Percentiles rank a stretch among this genome's conserved stretches.
These are phyloP conservation scores for Cercospora nicotianae DNA, from an alignment of 2,329 filamentous ascomycete species.

Conservation along the genomic window DNA sequence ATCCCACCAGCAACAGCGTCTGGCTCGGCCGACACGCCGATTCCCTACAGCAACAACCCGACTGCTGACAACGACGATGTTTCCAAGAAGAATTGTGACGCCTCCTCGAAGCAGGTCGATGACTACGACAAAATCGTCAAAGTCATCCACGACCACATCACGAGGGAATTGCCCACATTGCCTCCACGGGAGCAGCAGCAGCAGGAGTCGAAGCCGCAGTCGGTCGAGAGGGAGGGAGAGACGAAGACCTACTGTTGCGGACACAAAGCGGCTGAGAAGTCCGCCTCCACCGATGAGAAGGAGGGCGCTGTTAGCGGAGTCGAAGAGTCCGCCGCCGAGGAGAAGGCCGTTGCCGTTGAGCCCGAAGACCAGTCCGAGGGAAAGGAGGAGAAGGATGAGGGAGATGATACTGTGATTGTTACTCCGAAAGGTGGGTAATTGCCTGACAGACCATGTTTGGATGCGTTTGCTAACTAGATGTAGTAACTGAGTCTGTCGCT, in stretches of 20 bases:
- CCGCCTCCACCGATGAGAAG: slow-evolving; percentile 1
- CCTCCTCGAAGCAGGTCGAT: slow-evolving; percentile 5
- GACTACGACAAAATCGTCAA: slow-evolving; percentile 10
- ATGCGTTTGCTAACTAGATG: not conserved
- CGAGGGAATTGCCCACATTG: slow-evolving; percentile 4
- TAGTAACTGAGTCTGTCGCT: not conserved
- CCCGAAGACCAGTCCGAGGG: slow-evolving; percentile 3
- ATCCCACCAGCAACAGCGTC: not conserved
- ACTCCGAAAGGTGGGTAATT: slow-evolving; percentile 1
- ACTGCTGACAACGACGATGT: not conserved
- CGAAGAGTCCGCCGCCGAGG: slow-evolving; percentile 3
- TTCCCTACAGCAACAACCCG: not conserved
- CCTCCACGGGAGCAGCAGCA: not conserved
- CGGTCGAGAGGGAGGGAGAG: slow-evolving; percentile 3
- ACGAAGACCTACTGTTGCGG: not conserved
- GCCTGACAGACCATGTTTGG: not conserved
- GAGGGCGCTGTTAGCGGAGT: not conserved
- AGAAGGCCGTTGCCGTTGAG: slow-evolving; percentile 8
- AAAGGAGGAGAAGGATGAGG: slow-evolving; percentile 10
- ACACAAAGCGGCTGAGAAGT: slow-evolving; percentile 5
- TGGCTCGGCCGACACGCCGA: slow-evolving; percentile 1
- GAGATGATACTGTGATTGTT: slow-evolving; percentile 15
- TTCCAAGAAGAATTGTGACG: not conserved
- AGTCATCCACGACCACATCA: slow-evolving; percentile 7
- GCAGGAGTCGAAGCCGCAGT: slow-evolving; percentile 6